Evolutionary conservation across 2,329 filamentous ascomycete genomes (phyloP).

Genomic region (Colletotrichum graminicola): DNA sequence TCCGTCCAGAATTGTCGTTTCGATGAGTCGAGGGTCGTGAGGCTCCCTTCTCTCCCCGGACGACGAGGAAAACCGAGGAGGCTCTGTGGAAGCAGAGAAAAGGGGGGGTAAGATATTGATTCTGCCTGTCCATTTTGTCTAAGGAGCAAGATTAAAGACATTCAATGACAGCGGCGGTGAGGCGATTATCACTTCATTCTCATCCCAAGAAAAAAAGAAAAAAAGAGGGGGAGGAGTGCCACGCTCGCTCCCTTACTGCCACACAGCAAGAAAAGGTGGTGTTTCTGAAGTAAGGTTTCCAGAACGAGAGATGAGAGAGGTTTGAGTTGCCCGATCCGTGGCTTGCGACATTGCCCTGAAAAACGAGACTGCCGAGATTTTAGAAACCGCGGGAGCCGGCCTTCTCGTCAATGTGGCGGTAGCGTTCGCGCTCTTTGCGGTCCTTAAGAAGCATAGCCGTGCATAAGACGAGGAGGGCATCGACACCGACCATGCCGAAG

Average conservation of each 20-base stretch:
- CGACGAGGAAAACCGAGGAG: not conserved
- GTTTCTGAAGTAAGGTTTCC: slow-evolving; percentile 19
- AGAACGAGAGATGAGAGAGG: slow-evolving; percentile 22
- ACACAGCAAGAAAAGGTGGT: not conserved
- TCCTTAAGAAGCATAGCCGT: slow-evolving; percentile 84
- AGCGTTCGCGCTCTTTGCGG: slow-evolving; percentile 82
- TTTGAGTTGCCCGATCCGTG: not conserved
- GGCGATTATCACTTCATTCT: slow-evolving; percentile 27
- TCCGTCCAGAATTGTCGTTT: slow-evolving; percentile 30
- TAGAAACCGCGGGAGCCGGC: slow-evolving; percentile 65
- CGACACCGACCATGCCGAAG: slow-evolving; percentile 82
- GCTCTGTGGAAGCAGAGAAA: slow-evolving; percentile 11
- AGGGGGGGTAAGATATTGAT: slow-evolving; percentile 32
- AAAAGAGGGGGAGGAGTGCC: not conserved
- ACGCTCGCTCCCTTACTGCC: slow-evolving; percentile 4
- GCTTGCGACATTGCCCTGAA: slow-evolving; percentile 16
- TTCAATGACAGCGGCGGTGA: slow-evolving; percentile 28
- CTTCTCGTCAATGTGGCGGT: slow-evolving; percentile 87
- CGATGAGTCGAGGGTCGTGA: slow-evolving; percentile 31
- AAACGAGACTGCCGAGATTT: slow-evolving; percentile 25
- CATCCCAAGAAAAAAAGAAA: slow-evolving; percentile 15
- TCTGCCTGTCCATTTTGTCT: slow-evolving; percentile 35
- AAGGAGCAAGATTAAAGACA: slow-evolving; percentile 34
- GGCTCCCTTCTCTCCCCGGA: slow-evolving; percentile 1
- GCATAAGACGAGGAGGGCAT: slow-evolving; percentile 76